Evolutionary conservation across 164 flowering plant genomes (phyloP), one percentile per base, ranked within the genome.

Genomic region (Santalum album): DNA sequence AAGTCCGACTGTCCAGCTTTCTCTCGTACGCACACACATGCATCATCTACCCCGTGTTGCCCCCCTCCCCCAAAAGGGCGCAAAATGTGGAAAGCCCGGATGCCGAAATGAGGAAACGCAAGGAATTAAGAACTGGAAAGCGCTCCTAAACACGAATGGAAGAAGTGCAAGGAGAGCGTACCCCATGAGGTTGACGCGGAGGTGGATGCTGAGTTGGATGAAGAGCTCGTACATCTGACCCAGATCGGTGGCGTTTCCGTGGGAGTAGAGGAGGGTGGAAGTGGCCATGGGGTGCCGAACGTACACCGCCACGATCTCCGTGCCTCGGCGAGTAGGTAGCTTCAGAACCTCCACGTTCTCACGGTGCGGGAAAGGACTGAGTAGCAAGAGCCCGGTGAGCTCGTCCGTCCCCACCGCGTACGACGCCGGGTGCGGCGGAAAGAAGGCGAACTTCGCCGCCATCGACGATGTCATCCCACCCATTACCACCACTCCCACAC

Each of bases 171-270:
- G 18, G 7, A 24, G 55, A 24, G 3, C 55, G 53, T 76, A 88
- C 98, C 98, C 96, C 74, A 92, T 60, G 63, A 92, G 81, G 72
- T 92, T 88, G 42, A 88, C 96, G 20, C 89, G 74, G 58, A 92
- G 68, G 63, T 81, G 90, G 67, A 88, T 79, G 66, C 92, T 86
- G 52, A 92, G 67, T 55, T 86, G 82, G 66, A 86, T 71, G 72
- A 92, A 88, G 49, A 88, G 89, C 81, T 89, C 98, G 52, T 84
- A 86, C 91, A 88, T 87, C 83, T 86, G 96, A 12, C 96, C 98
- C 53, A 90, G 81, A 81, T 87, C 96, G 47, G 98, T 92, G 1
- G 98, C 96, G 70, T 92, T 92, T 14, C 98, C 98, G 55, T 92
- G 96, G 40, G 96, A 88, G 61, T 92, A 92, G 5, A 92, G 83